phyloP scores from a whole-genome alignment of 164 flowering plant genomes.

The Hamamelis virginiana region DNA sequence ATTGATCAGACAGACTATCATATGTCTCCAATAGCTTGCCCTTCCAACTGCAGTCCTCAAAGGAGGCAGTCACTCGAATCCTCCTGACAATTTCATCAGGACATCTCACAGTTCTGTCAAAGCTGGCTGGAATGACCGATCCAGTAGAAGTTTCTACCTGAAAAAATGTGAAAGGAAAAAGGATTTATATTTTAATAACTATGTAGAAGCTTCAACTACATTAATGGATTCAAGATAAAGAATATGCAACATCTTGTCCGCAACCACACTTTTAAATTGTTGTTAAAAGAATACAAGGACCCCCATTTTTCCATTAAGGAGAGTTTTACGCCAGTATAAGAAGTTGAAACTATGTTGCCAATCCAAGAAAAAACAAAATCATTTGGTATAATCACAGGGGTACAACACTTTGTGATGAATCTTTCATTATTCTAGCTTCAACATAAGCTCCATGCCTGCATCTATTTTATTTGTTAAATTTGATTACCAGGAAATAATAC shows the following conservation, averaged over 20 bases:
- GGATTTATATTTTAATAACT: background rate
- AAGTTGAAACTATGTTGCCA: too few species aligned
- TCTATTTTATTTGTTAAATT: too few species aligned
- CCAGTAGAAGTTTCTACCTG: slow-evolving; percentile 80
- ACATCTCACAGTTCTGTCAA: slow-evolving; percentile 68
- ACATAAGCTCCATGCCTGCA: too few species aligned
- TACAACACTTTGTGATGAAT: too few species aligned
- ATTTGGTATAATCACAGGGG: too few species aligned
- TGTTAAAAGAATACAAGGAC: background rate
- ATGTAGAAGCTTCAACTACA: background rate
- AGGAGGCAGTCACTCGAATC: slow-evolving; percentile 59
- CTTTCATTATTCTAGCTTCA: too few species aligned
- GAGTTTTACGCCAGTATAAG: too few species aligned
- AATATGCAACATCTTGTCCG: background rate
- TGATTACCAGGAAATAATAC: too few species aligned
- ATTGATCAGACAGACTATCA: slow-evolving; percentile 57
- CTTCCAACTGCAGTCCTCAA: slow-evolving; percentile 60
- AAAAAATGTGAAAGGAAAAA: background rate
- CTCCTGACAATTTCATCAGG: slow-evolving; percentile 90
- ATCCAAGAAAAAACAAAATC: too few species aligned
- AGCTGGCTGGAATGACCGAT: slow-evolving; percentile 61
- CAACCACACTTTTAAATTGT: background rate
- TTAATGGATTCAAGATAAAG: background rate
- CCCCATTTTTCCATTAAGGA: background rate
- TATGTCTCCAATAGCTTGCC: slow-evolving; percentile 84